A percentile compares a stretch with the other conserved stretches of the same genome.
Conservation (phyloP, 2,329 filamentous ascomycete genomes). For the Sporothrix pallida region DNA sequence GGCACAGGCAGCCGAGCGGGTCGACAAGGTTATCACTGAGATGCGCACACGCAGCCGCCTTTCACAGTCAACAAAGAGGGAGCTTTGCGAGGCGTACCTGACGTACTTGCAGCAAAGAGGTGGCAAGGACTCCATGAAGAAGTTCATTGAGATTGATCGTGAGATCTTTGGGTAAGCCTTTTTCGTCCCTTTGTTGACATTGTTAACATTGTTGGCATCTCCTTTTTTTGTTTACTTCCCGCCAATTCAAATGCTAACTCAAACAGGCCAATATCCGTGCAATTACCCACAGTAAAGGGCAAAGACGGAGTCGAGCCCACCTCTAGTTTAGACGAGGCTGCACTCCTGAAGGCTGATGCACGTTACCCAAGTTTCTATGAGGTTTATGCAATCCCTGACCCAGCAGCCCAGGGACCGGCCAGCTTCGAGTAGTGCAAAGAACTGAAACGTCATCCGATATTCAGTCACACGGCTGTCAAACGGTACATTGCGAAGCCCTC, state of each 20-base stretch:
- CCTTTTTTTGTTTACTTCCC: neutral
- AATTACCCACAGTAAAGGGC: conserved; percentile 46
- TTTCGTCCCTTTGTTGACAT: neutral
- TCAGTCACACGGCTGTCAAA: no score
- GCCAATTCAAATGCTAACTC: conserved; percentile 32
- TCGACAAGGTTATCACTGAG: conserved; percentile 80
- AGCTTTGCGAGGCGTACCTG: conserved; percentile 80
- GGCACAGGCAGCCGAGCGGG: conserved; percentile 68
- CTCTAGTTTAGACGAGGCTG: conserved; percentile 58
- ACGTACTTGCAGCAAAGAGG: conserved; percentile 82
- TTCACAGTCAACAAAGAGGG: conserved; percentile 69
- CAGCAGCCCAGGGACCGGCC: conserved; percentile 56
- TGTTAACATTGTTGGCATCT: neutral
- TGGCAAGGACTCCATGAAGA: conserved; percentile 80
- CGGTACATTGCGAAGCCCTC: no score
- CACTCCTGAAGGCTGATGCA: conserved; percentile 58
- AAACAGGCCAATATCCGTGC: conserved; percentile 54
- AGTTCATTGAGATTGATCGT: conserved; percentile 81
- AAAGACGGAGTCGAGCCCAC: conserved; percentile 55
- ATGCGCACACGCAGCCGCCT: conserved; percentile 76
- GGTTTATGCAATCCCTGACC: conserved; percentile 54
- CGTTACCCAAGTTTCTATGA: conserved; percentile 60
- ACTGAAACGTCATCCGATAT: no score
- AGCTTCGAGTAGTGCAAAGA: conserved; percentile 51
- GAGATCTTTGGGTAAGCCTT: conserved; percentile 79